phyloP scores from a whole-genome alignment of 495 filamentous ascomycete species.

The Apiosordaria backusii region DNA sequence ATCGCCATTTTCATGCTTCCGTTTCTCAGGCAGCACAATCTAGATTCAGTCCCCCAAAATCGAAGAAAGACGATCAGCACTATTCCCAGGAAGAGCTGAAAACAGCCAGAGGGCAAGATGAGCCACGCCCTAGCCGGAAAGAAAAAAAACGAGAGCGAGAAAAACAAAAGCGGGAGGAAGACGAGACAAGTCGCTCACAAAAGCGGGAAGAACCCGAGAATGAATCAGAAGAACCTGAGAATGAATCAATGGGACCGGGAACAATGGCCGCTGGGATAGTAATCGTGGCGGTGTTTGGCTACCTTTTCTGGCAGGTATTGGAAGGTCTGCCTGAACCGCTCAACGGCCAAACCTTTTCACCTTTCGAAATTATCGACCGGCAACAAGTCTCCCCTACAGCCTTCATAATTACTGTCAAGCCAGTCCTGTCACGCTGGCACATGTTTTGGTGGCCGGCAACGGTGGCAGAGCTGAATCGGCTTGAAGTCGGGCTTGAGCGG shows the following conservation, averaged over 20 bases:
- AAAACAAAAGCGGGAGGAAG: neutral
- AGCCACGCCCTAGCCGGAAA: neutral
- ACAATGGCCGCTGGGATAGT: too few relatives aligned
- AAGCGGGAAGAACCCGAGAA: neutral
- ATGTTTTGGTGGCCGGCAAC: neutral
- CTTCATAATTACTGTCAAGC: slow-evolving; percentile 68
- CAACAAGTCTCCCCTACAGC: slow-evolving; percentile 70
- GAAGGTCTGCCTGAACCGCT: slow-evolving; percentile 26
- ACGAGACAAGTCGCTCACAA: neutral
- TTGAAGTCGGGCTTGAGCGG: neutral
- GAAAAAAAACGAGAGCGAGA: neutral
- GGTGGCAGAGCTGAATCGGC: neutral
- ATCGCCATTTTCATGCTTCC: neutral
- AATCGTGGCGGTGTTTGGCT: too few relatives aligned
- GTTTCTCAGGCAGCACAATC: neutral
- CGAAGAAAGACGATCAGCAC: neutral
- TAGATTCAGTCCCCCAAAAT: neutral
- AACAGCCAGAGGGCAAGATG: neutral
- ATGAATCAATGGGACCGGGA: too few relatives aligned
- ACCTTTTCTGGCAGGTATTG: too few relatives aligned
- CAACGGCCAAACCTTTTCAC: slow-evolving; percentile 53
- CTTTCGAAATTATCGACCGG: slow-evolving; percentile 59
- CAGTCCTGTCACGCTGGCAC: slow-evolving; percentile 13
- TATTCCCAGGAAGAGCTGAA: neutral
- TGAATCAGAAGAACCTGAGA: too few relatives aligned